These are phyloP conservation scores for Arthrocladium fulminans DNA, from an alignment of 2,329 filamentous ascomycete genomes.

Conservation along the genomic window DNA sequence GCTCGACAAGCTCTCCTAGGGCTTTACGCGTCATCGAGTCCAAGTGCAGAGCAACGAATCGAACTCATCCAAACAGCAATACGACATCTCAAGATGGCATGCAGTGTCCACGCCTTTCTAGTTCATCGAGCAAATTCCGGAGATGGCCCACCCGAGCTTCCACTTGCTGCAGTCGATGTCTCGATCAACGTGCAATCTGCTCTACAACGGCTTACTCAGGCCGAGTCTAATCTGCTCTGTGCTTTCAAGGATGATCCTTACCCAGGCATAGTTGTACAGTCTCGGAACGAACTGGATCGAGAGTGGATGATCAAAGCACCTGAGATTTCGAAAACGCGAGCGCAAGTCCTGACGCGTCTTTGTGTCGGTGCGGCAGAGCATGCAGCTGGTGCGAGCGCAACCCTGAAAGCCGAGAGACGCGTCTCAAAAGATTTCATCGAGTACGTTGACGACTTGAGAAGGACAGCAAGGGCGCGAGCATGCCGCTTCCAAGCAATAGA, in stretches of 20 bases:
- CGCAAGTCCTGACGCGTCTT: constrained; percentile 75
- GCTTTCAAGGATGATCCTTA: constrained; percentile 94
- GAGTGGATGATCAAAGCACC: constrained; percentile 97
- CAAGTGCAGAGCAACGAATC: constrained; percentile 57
- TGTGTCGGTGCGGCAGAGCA: constrained; percentile 86
- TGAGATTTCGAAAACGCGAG: constrained; percentile 78
- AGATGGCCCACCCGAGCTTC: constrained; percentile 32
- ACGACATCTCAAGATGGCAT: constrained; percentile 66
- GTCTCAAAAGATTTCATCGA: constrained; percentile 58
- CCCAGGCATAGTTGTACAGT: constrained; percentile 69
- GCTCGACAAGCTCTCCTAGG: constrained; percentile 64
- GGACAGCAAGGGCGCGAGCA: constrained; percentile 70
- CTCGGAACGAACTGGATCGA: constrained; percentile 70
- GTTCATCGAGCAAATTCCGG: constrained; percentile 33
- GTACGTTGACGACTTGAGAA: constrained; percentile 67
- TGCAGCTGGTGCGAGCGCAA: constrained; percentile 59
- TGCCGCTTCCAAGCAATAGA: constrained; percentile 88
- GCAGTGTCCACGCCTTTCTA: constrained; percentile 68
- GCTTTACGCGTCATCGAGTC: constrained; percentile 59
- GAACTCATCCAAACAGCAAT: constrained; percentile 64
- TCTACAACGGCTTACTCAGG: constrained; percentile 54
- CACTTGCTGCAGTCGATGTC: constrained; percentile 34
- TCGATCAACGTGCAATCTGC: constrained; percentile 35
- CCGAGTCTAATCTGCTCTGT: constrained; percentile 81
- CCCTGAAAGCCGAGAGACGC: constrained; percentile 40